Evolutionary conservation across 306 rosid species (phyloP), one percentile per base, ranked within the genome.

Genomic region (Calophaca sinica): DNA sequence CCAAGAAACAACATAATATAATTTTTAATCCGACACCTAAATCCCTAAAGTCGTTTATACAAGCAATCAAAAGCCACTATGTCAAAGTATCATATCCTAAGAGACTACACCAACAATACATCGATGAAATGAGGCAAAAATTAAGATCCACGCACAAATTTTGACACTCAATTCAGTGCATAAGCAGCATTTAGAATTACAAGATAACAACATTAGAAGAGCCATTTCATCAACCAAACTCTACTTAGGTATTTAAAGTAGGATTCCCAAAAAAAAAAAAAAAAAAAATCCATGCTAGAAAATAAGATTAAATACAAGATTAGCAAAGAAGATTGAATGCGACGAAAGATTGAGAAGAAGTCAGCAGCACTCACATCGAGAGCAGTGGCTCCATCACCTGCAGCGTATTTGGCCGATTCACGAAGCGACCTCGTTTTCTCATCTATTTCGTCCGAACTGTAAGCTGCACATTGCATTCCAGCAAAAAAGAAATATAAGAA

Each of bases 391-490:
- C 87, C 89, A 35, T 89, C 97, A 9, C 70, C 32, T 0, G 72
- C 29, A 33, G 73, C 67, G 52, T 81, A 54, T 79, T 77, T 84
- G 1, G 52, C 75, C 12, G 87, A 75, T 4, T 80, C 85, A 14
- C 91, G 97, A 2, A 96, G 50, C 9, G 86, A 79, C 86, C 32
- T 90, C 0, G 96, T 86, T 86, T 85, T 90, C 58, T 85, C 78
- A 12, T 90, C 97, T 8, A 96, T 73, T 77, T 90, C 97, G 2
- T 89, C 85, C 59, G 65, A 53, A 57, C 77, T 78, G 83, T 96
- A 92, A 14, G 91, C 99, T 96, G 86, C 78, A 63, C 49, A 54
- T 68, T 71, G 4, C 79, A 67, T 46, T 72, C 62, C 67, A 70
- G 60, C 20, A 60, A 50, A 32, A 62, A 50, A 10, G 3, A 20